phyloP scores from a whole-genome alignment of 371 early-diverging fungal genomes.

The Dichotomocladium elegans region DNA sequence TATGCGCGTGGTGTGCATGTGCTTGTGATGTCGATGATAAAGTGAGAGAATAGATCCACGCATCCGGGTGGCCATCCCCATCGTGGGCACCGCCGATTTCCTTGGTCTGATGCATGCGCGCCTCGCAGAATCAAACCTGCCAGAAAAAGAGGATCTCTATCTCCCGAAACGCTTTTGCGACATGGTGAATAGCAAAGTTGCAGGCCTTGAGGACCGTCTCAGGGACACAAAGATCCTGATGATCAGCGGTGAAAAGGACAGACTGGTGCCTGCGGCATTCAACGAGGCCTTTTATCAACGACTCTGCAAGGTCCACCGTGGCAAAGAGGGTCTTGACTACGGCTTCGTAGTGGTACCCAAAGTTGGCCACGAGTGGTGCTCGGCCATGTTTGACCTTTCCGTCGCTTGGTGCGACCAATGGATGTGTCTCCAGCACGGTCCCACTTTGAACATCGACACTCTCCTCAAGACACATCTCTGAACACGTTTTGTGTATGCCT shows the following conservation, averaged over 20 bases:
- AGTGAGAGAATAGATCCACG: conserved; percentile 40
- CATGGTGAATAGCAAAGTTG: conserved; percentile 3
- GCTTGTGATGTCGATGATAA: not conserved
- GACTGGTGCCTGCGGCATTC: conserved; percentile 22
- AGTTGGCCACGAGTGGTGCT: conserved; percentile 39
- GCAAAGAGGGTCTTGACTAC: conserved; percentile 30
- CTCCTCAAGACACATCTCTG: not conserved
- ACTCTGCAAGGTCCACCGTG: conserved; percentile 14
- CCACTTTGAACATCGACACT: not conserved
- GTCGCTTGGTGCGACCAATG: conserved; percentile 30
- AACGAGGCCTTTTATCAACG: conserved; percentile 18
- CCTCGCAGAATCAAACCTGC: conserved; percentile 7
- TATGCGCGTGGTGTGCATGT: not conserved
- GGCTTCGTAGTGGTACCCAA: conserved; percentile 20
- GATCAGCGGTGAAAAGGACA: conserved; percentile 32
- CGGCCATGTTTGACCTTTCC: conserved; percentile 23
- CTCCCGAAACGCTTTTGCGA: conserved; percentile 23
- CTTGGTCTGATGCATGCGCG: conserved; percentile 24
- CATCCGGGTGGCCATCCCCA: conserved; percentile 35
- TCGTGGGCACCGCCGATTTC: conserved; percentile 36
- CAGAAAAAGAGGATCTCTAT: conserved; percentile 13
- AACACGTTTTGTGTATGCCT: too few species aligned
- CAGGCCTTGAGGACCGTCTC: conserved; percentile 15
- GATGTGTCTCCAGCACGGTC: conserved; percentile 15
- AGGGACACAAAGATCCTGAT: conserved; percentile 29